These are phyloP conservation scores for Ailanthus altissimus DNA, from an alignment of 345 rosid species.

Conservation along the genomic window DNA sequence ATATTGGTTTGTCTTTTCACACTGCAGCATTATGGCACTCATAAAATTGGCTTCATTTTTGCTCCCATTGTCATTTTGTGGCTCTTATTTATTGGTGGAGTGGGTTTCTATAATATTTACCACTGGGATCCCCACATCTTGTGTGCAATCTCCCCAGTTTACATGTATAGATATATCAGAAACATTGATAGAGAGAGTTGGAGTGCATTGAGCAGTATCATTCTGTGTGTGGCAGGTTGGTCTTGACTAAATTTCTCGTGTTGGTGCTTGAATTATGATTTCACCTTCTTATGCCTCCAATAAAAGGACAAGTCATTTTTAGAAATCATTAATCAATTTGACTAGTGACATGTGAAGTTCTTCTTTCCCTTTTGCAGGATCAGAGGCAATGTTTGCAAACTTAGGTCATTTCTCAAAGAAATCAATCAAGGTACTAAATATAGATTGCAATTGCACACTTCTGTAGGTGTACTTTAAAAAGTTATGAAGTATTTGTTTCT, in stretches of 20 bases:
- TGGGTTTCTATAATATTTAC: constrained; percentile 50
- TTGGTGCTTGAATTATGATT: background rate
- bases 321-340: background rate
- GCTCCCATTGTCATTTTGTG: constrained; percentile 54
- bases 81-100: constrained; percentile 55
- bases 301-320: background rate
- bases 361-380: constrained; percentile 37
- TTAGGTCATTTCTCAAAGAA: constrained; percentile 64
- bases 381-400: constrained; percentile 70
- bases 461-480: background rate
- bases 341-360: background rate
- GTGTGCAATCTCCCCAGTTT: constrained; percentile 44
- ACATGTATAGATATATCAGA: constrained; percentile 45
- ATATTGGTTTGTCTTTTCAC: constrained; percentile 56
- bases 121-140: constrained; percentile 36
- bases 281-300: background rate
- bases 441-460: background rate
- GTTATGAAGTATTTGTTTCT: background rate
- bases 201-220: constrained; percentile 52
- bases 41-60: constrained; percentile 51
- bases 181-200: constrained; percentile 31
- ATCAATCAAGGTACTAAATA: constrained; percentile 48
- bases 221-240: constrained; percentile 64
- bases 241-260: constrained; percentile 4
- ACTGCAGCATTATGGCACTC: constrained; percentile 58